Base-by-base conservation (phyloP, 495 filamentous ascomycete species). In the Hypoxylon crocopeplum region DNA sequence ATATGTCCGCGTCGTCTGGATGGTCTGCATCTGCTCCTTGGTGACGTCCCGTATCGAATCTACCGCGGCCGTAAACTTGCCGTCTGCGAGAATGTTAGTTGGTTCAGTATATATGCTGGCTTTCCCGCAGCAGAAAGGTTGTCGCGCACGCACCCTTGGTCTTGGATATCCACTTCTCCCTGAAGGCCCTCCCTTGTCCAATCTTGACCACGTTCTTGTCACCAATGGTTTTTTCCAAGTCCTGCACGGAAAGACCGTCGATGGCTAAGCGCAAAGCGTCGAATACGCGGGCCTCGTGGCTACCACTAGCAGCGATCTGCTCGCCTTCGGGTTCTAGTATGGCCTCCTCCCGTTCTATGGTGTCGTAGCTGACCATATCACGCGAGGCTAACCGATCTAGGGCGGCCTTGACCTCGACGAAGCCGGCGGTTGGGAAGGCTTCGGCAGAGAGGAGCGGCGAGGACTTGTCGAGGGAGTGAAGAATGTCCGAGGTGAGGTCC, bases 111-210 rank as follows among this genome's bases (percentile, higher is more conserved):
- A 5, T 10, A n/a, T 6, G 12, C 13, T 34, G 3, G 7, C 12
- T 12, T 7, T 3, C 12, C 13, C 7, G 3, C 7, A 34, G 12
- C 6, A 12, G 13, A n/a, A 34, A 22, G 30, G 7, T 1, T 39
- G 19, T 32, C 15, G 29, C 36, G 13, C 79, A 69, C 54, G 77
- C 80, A 25, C 89, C 88, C 67, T 87, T 86, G 54, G 89, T 92
- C 76, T 94, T 96, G 66, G 86, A 88, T 56, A 98, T 93, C 94
- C 94, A 98, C 68, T 91, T 92, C 68, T 89, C 87, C 81, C 92
- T 97, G 78, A 98, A 93, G 36, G 94, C 94, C 75, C 92, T 96
- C 47, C 92, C 91, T 70, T 93, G 90, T n/a, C 94, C 94, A 37
- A 97, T 77, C 73, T 92, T 96, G 51, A 89, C 87, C 41, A 86